phyloP scores from a whole-genome alignment of 202 grass and related monocot species.

The Zoysia matrella region DNA sequence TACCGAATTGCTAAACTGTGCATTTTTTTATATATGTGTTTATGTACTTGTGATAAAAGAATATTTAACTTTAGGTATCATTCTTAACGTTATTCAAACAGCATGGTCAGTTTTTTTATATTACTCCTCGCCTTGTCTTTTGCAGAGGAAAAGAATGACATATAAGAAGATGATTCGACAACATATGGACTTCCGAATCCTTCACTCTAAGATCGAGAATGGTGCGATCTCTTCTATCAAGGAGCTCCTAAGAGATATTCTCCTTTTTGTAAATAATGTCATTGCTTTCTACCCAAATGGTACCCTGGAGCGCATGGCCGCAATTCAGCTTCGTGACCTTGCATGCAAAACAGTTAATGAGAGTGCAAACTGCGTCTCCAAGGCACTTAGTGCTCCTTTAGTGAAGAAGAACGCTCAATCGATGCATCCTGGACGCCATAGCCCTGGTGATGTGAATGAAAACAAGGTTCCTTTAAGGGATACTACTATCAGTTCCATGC shows the following conservation, averaged over 20 bases:
- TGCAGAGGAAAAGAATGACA: conserved; percentile 65
- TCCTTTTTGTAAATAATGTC: conserved; percentile 80
- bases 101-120: conserved; percentile 9
- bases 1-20: background rate
- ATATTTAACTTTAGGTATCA: conserved; percentile 1
- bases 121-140: conserved; percentile 23
- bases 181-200: conserved; percentile 79
- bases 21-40: background rate
- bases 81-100: conserved; percentile 33
- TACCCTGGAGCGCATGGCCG: conserved; percentile 74
- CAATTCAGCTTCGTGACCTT: conserved; percentile 61
- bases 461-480: conserved; percentile 41
- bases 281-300: conserved; percentile 71
- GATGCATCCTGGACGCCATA: conserved; percentile 26
- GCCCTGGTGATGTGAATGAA: conserved; percentile 41
- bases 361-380: conserved; percentile 36
- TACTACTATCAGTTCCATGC: conserved; percentile 12
- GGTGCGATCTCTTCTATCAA: conserved; percentile 71
- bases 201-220: conserved; percentile 72
- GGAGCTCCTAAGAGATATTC: conserved; percentile 80
- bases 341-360: conserved; percentile 53
- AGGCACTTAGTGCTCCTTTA: conserved; percentile 23
- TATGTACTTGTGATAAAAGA: background rate
- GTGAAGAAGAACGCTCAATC: conserved; percentile 42
- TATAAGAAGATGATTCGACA: conserved; percentile 91